These are phyloP conservation scores for Maudiozyma pseudohumilis DNA, from an alignment of 805 yeast species.

Conservation along the genomic window DNA sequence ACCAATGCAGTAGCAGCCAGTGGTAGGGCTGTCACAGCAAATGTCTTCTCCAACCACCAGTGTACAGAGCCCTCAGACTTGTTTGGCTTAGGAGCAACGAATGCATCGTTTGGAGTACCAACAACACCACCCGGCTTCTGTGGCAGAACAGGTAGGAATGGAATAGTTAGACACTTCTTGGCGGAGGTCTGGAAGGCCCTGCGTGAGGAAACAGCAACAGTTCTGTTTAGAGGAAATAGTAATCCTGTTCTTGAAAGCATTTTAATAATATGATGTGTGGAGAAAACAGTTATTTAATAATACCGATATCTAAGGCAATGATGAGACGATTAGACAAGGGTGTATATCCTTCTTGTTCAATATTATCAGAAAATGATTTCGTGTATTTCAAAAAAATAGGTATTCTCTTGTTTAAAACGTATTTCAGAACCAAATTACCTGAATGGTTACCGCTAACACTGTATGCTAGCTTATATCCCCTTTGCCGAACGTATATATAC, in stretches of 20 bases:
- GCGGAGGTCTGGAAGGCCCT: constrained; percentile 22
- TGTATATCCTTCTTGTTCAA: no score
- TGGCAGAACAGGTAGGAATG: constrained; percentile 49
- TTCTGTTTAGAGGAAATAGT: constrained; percentile 3
- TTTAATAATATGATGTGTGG: neutral
- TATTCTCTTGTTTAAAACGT: no score
- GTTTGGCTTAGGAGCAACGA: constrained; percentile 50
- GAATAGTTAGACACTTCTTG: constrained; percentile 31
- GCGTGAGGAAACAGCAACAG: constrained; percentile 1
- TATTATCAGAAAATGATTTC: no score
- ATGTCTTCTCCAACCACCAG: constrained; percentile 81
- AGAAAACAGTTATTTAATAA: no score
- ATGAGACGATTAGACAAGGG: no score
- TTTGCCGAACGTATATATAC: no score
- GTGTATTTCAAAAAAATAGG: no score
- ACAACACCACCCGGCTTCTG: constrained; percentile 86
- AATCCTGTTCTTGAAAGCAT: constrained; percentile 12
- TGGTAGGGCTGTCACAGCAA: constrained; percentile 68
- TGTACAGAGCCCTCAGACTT: constrained; percentile 76
- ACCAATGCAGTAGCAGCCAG: constrained; percentile 65
- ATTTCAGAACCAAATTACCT: no score
- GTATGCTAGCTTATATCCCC: no score
- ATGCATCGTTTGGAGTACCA: constrained; percentile 93
- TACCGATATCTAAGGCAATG: no score
- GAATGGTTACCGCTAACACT: neutral